phyloP scores from a whole-genome alignment of 495 filamentous ascomycete genomes.

The Aspergillus sclerotiicarbonarius region DNA sequence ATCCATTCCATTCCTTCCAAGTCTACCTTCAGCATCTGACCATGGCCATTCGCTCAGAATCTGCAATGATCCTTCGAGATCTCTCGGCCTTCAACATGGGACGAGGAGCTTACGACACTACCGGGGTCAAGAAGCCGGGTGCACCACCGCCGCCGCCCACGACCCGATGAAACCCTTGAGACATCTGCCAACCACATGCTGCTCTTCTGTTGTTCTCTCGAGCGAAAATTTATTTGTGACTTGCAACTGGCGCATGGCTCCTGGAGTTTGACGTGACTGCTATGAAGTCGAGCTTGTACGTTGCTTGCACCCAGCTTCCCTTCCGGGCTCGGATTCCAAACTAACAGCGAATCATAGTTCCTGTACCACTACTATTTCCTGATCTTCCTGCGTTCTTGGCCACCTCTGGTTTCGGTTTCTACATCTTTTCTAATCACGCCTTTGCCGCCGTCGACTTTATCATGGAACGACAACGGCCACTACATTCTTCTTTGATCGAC shows the following conservation, averaged over 20 bases:
- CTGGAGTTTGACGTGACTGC: slow-evolving; percentile 33
- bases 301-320: slow-evolving; percentile 10
- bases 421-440: slow-evolving; percentile 41
- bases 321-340: slow-evolving; percentile 16
- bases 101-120: slow-evolving; percentile 59
- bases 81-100: slow-evolving; percentile 55
- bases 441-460: slow-evolving; percentile 11
- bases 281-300: slow-evolving; percentile 37
- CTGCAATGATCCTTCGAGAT: slow-evolving; percentile 52
- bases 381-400: slow-evolving; percentile 12
- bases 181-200: slow-evolving; percentile 28
- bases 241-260: slow-evolving; percentile 27
- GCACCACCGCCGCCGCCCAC: slow-evolving; percentile 47
- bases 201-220: slow-evolving; percentile 20
- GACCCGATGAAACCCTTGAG: slow-evolving; percentile 25
- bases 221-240: slow-evolving; percentile 28
- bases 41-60: slow-evolving; percentile 35
- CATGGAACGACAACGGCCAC: slow-evolving; percentile 10
- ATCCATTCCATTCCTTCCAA: not conserved
- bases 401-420: slow-evolving; percentile 25
- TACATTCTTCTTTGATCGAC: slow-evolving; percentile 11
- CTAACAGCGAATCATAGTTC: slow-evolving; percentile 28
- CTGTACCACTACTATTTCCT: slow-evolving; percentile 40
- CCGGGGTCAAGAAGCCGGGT: slow-evolving; percentile 56
- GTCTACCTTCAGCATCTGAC: slow-evolving; percentile 23